phyloP scores from a whole-genome alignment of 768 basidiomycete species.

The Tylopilus plumbeoviolaceoides region DNA sequence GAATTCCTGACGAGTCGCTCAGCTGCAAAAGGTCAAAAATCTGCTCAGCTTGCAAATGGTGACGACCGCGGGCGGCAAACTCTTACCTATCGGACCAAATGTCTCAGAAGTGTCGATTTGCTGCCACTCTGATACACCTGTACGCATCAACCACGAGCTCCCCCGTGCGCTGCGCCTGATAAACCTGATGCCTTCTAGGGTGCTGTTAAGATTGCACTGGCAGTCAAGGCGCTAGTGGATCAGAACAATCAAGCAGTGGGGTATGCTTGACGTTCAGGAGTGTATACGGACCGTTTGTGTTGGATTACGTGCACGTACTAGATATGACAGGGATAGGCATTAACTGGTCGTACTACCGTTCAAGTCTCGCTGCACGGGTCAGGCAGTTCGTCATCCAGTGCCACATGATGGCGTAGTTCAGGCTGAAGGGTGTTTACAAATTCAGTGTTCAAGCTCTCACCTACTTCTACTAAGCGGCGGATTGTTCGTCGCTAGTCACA shows the following conservation, averaged over 20 bases:
- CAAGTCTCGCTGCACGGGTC: no score
- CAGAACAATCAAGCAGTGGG: constrained; percentile 42
- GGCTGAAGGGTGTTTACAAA: no score
- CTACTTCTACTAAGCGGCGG: no score
- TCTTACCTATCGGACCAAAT: constrained; percentile 40
- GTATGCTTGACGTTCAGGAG: constrained; percentile 13
- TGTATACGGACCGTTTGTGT: not conserved
- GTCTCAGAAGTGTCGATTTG: constrained; percentile 56
- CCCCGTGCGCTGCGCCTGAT: not conserved
- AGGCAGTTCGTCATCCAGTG: no score
- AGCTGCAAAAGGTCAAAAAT: constrained; percentile 36
- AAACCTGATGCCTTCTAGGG: constrained; percentile 32
- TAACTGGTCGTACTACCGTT: no score
- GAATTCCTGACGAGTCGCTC: not conserved
- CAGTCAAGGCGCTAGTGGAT: constrained; percentile 55
- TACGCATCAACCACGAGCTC: constrained; percentile 27
- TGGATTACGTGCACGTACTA: not conserved
- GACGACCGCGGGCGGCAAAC: constrained; percentile 43
- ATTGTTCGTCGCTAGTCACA: no score
- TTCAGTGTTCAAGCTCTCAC: no score
- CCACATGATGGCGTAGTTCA: no score
- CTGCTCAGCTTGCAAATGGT: constrained; percentile 42
- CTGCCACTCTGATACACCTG: constrained; percentile 62
- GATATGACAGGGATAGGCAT: not conserved
- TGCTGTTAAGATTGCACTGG: constrained; percentile 47